Percentiles rank a stretch among this genome's conserved stretches.
Evolutionary conservation across 2,329 filamentous ascomycete species (phyloP).

Genomic region (Chaetomiaceae sp.): DNA sequence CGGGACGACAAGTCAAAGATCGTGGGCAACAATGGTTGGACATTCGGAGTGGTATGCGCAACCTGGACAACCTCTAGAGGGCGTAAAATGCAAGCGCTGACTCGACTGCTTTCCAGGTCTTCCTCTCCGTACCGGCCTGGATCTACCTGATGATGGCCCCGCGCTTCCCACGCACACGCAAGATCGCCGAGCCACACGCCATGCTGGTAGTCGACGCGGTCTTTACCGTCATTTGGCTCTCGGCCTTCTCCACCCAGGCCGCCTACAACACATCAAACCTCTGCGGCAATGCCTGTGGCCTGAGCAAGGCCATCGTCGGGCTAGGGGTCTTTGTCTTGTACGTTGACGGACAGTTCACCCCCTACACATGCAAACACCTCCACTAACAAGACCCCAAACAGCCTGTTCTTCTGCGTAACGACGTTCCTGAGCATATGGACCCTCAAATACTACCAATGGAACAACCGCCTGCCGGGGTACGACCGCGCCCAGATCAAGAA

Average conservation of each 20-base stretch:
- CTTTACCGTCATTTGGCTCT: slow-evolving; percentile 60
- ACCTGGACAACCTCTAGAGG: not conserved
- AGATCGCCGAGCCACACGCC: slow-evolving; percentile 57
- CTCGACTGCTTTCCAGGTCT: slow-evolving; percentile 47
- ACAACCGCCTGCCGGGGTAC: slow-evolving; percentile 59
- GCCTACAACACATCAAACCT: slow-evolving; percentile 55
- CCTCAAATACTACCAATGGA: slow-evolving; percentile 57
- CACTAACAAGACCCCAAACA: slow-evolving; percentile 28
- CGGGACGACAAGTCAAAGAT: slow-evolving; percentile 44
- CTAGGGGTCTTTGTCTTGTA: slow-evolving; percentile 61
- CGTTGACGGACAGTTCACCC: slow-evolving; percentile 26
- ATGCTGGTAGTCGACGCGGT: slow-evolving; percentile 56
- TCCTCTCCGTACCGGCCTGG: slow-evolving; percentile 59
- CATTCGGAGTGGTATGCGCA: slow-evolving; percentile 57
- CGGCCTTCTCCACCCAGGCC: slow-evolving; percentile 62
- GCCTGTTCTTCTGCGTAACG: slow-evolving; percentile 51
- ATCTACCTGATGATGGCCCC: slow-evolving; percentile 63
- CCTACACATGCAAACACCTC: not conserved
- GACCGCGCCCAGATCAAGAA: slow-evolving; percentile 37
- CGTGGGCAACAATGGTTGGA: slow-evolving; percentile 58
- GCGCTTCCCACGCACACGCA: slow-evolving; percentile 57
- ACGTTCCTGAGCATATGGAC: slow-evolving; percentile 57
- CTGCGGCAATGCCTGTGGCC: slow-evolving; percentile 53
- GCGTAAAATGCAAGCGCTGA: not conserved
- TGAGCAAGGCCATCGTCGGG: slow-evolving; percentile 60